Evolutionary conservation across 139 green algal species (phyloP), one percentile per base, ranked within the genome.

Genomic region (Ettlia oleoabundans): DNA sequence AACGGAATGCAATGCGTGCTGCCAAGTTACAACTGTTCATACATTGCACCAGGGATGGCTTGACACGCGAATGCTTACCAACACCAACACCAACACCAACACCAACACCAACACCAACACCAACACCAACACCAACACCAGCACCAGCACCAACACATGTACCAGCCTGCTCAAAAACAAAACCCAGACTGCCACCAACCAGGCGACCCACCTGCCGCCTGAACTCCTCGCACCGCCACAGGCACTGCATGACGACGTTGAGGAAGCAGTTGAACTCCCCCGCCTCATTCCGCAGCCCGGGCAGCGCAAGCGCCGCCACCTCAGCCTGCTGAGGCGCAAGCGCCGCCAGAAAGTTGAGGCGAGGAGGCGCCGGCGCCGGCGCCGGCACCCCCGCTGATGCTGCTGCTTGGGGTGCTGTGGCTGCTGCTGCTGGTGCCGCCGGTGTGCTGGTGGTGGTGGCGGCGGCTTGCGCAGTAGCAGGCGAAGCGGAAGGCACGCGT

Each of bases 241-340:
- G 72, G 76, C 89, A 91, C 91, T 96, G 93, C 78, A 97, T 92
- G 80, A 96, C 90, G 52, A 96, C 93, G 71, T 97, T 97, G 18
- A 97, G 89, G 86, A 97, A 97, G 89, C 93, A 97, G 86, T 97
- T 97, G 92, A 96, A 97, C 87, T 94, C 87, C 30, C 92, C 92
- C 28, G 80, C 62, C 40, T 87, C 73, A 52, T 80, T 80, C 33
- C 53, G 53, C 73, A 80, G 73, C 5, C 73, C 73, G 3, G 73
- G 73, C 30, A 82, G 73, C 35, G 53, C 35, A 33, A 80, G 73
- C 35, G 58, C 37, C 35, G 73, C 73, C 35, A 68, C 35, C 53
- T 80, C 53, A 19, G 53, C 73, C 6, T 69, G 73, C 15, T 40
- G 47, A 5, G 73, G 73, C 0, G 52, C 52, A 24, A 80, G 52